Conservation (phyloP, 75 land plant genomes). For the Cunninghamia lanceolata region DNA sequence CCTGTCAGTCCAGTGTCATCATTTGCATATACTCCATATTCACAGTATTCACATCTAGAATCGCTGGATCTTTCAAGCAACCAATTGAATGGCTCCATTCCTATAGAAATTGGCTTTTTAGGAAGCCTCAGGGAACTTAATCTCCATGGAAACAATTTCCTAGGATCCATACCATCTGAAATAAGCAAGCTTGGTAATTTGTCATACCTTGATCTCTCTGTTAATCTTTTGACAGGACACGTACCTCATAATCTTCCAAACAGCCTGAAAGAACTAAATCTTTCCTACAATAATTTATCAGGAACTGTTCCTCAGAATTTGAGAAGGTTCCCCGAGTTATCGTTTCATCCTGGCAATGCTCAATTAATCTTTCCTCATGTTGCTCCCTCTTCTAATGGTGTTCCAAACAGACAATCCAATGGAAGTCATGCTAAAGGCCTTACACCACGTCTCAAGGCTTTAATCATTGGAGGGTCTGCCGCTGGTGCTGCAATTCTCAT, state of each 20-base stretch:
- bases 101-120: constrained; percentile 49
- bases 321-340: constrained; percentile 69
- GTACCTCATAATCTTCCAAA: constrained; percentile 66
- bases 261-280: constrained; percentile 49
- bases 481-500: constrained; percentile 51
- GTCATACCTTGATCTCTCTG: constrained; percentile 68
- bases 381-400: constrained; percentile 32
- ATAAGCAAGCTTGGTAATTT: constrained; percentile 48
- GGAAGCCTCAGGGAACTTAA: constrained; percentile 44
- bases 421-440: constrained; percentile 20
- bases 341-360: constrained; percentile 90
- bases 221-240: constrained; percentile 71
- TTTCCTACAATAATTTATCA: constrained; percentile 78
- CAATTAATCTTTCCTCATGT: constrained; percentile 39
- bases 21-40: constrained; percentile 6
- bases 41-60: constrained; percentile 26
- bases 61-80: constrained; percentile 78
- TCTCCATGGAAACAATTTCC: constrained; percentile 60
- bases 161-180: constrained; percentile 64
- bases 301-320: constrained; percentile 75
- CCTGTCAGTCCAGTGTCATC: constrained; percentile 22
- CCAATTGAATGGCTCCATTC: constrained; percentile 62
- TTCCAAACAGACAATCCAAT: constrained; percentile 16
- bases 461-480: constrained; percentile 60
- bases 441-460: constrained; percentile 41